Percentiles rank a stretch among this genome's conserved stretches.
phyloP scores from a whole-genome alignment of 2,329 filamentous ascomycete genomes.

The Neofusicoccum laricinum region DNA sequence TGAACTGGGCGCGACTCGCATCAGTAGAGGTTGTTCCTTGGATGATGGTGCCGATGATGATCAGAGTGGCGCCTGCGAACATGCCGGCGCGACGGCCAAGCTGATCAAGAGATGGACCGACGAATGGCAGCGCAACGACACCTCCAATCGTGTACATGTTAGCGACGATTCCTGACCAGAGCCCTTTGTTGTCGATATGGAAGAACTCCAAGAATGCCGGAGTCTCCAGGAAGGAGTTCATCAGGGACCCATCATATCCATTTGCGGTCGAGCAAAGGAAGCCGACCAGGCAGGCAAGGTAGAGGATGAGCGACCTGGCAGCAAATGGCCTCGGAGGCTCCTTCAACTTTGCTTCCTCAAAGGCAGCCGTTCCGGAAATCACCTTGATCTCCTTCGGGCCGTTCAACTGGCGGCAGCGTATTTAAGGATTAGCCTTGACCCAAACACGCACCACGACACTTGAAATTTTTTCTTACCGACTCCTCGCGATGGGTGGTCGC shows the following conservation, averaged over 20 bases:
- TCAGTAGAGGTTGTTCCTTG: conserved; percentile 41
- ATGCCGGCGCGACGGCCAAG: conserved; percentile 49
- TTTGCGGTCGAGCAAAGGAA: conserved; percentile 33
- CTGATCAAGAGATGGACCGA: conserved; percentile 44
- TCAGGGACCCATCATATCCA: conserved; percentile 49
- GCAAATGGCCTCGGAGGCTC: conserved; percentile 42
- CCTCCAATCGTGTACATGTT: conserved; percentile 50
- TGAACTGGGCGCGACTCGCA: conserved; percentile 49
- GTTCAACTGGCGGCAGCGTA: neutral
- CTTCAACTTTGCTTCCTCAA: conserved; percentile 54
- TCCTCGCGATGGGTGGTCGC: neutral
- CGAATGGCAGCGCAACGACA: conserved; percentile 42
- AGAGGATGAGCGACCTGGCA: conserved; percentile 24
- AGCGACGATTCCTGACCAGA: conserved; percentile 47
- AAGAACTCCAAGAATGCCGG: conserved; percentile 45
- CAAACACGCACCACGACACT: neutral
- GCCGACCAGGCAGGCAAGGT: conserved; percentile 20
- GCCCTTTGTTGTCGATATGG: conserved; percentile 38
- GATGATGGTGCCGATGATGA: conserved; percentile 51
- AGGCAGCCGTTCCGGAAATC: conserved; percentile 53
- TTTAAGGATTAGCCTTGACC: neutral
- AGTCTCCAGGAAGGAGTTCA: conserved; percentile 49
- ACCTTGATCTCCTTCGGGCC: conserved; percentile 34
- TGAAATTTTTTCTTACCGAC: neutral
- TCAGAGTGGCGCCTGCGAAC: conserved; percentile 53